Evolutionary conservation across 352 stramenopile species (phyloP), one percentile per base, ranked within the genome.

Genomic region (Phytophthora tentaculata): DNA sequence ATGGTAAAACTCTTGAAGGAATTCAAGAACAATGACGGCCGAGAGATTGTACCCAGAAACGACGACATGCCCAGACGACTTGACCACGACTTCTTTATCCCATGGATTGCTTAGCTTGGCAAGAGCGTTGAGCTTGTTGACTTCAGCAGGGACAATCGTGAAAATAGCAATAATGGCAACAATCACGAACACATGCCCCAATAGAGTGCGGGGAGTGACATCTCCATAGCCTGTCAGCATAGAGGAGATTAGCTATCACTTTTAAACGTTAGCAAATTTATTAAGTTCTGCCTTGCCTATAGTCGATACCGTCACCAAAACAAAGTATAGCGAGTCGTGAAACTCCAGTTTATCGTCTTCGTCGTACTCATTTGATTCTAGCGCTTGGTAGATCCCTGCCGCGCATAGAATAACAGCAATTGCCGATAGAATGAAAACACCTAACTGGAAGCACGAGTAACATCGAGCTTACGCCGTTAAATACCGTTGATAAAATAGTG

Each of bases 1-100:
- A 55, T 92, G 84, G 48, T 91, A 92, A 52, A 92, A 92, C 47
- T 92, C 84, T 56, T 86, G 71, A 20, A 92, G 69, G 52, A 92
- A 92, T 24, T 88, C 80, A 20, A 83, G 63, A 17, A 82, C 80
- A 12, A 61, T 69, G 48, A 80, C 81, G 4, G 60, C 64, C 2
- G 77, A 76, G 13, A 92, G 41, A 13, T 81, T 76, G 26, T 81
- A 67, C 0, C 82, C 79, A 13, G 73, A 83, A 17, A 92, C 82
- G 23, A 92, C 78, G 1, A 92, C 79, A 47, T 92, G 84, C 9
- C 84, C 82, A 20, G 80, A 82, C 6, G 67, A 69, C 13, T 82
- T 81, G 20, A 69, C 66, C 22, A 66, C 45, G 35, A 84, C 84
- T 26, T 85, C 79, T 61, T 84, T 88, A 71, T 91, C 82, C 61